phyloP scores from a whole-genome alignment of 352 stramenopile genomes.

The Phytophthora podocarpi region DNA sequence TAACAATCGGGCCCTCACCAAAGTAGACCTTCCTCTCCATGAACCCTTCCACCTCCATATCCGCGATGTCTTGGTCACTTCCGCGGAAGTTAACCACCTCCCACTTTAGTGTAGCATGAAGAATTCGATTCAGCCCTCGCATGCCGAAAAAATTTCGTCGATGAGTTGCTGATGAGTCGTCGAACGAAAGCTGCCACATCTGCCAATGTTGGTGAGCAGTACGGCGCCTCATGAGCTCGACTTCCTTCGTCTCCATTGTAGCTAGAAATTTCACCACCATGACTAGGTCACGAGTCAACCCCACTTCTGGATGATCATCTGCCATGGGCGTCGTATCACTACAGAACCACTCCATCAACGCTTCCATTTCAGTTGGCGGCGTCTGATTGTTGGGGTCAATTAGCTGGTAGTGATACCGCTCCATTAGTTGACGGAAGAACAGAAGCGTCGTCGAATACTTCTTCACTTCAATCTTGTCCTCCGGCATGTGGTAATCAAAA shows the following conservation, averaged over 20 bases:
- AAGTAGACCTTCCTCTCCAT: conserved; percentile 90
- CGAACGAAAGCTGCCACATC: conserved; percentile 91
- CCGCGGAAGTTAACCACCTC: conserved; percentile 89
- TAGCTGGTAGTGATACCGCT: conserved; percentile 83
- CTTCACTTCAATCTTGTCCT: conserved; percentile 89
- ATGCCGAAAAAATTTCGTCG: conserved; percentile 82
- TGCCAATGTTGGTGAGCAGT: conserved; percentile 81
- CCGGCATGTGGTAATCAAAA: conserved; percentile 90
- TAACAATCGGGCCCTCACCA: conserved; percentile 83
- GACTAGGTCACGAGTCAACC: conserved; percentile 77
- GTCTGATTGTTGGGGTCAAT: conserved; percentile 82
- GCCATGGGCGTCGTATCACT: conserved; percentile 79
- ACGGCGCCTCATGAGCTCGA: conserved; percentile 86
- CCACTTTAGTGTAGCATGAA: conserved; percentile 79
- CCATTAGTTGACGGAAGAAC: conserved; percentile 88
- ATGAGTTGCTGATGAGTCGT: conserved; percentile 76
- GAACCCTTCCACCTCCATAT: conserved; percentile 89
- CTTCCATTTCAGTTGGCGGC: conserved; percentile 90
- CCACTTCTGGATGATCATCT: conserved; percentile 82
- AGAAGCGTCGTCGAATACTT: conserved; percentile 90
- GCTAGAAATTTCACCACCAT: conserved; percentile 88
- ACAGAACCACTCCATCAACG: conserved; percentile 91
- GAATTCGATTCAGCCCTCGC: conserved; percentile 65
- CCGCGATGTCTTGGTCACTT: conserved; percentile 88
- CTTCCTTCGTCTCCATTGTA: conserved; percentile 92